Percentiles rank a stretch among this genome's conserved stretches.
These are phyloP conservation scores for Pelagomonas calceolata DNA, from an alignment of 108 stramenopile species.

Conservation along the genomic window DNA sequence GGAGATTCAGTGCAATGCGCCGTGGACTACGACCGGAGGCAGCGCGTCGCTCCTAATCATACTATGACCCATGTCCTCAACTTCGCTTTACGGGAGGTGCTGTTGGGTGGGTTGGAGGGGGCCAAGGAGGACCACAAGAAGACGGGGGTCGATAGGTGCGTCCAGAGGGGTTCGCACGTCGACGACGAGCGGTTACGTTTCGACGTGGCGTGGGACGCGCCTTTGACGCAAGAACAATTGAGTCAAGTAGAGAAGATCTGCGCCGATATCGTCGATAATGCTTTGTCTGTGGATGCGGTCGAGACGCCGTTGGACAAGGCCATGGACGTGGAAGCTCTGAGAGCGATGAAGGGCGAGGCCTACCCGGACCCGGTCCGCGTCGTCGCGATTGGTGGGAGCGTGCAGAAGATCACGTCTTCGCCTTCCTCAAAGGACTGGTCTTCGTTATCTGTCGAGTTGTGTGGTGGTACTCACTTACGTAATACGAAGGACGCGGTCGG, in stretches of 20 bases:
- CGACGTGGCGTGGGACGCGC: slow-evolving; percentile 84
- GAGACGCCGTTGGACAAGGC: slow-evolving; percentile 70
- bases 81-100: slow-evolving; percentile 76
- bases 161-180: slow-evolving; percentile 88
- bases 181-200: slow-evolving; percentile 92
- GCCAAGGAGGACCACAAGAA: slow-evolving; percentile 22
- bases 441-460: slow-evolving; percentile 90
- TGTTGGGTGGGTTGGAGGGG: slow-evolving; percentile 42
- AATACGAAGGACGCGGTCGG: slow-evolving; percentile 86
- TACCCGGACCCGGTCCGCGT: slow-evolving; percentile 99
- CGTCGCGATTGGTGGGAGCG: slow-evolving; percentile 66
- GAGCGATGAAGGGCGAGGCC: slow-evolving; percentile 96
- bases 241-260: slow-evolving; percentile 42
- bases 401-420: slow-evolving; percentile 67
- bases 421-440: slow-evolving; percentile 77
- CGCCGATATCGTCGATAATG: slow-evolving; percentile 24
- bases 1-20: slow-evolving; percentile 63
- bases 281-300: slow-evolving; percentile 43
- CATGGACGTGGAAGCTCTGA: slow-evolving; percentile 70
- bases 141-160: slow-evolving; percentile 44
- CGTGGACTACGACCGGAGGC: slow-evolving; percentile 93
- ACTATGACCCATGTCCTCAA: slow-evolving; percentile 99
- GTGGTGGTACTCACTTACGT: slow-evolving; percentile 93
- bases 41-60: slow-evolving; percentile 89
- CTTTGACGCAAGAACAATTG: slow-evolving; percentile 56